Base-by-base conservation (phyloP, 2,329 filamentous ascomycete species). In the Paraphoma chrysanthemicola region DNA sequence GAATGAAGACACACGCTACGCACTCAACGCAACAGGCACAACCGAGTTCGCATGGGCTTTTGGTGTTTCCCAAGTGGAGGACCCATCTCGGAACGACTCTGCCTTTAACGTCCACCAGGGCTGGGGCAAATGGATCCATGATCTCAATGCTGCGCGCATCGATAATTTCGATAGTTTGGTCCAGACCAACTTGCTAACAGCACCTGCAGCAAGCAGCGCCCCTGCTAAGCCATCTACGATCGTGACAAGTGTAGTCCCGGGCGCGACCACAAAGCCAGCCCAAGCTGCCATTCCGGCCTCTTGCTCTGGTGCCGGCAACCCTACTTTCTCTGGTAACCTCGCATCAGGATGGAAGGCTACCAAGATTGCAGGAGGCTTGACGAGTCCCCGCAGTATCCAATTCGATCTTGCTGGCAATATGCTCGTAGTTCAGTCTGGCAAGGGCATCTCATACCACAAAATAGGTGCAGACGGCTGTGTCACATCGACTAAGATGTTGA, bases 301-400 rank as follows among this genome's bases (percentile, higher is more conserved):
- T 4, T 74, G 71, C 59, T 61, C 69, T 7, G 68, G 68, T 43
- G 70, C 68, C 18, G 69, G 68, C 6, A 68, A 29, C 31, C 67
- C 70, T 38, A 18, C 45, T 16, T 74, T 70, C 54, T 56, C 56
- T 16, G 58, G 64, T 14, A 58, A 44, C n/a, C 57, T 74, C 6
- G 70, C 70, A 14, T 53, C 62, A 33, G 72, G 72, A 44, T 74
- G 70, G 71, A 73, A 71, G 52, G 72, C 71, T 16, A 73, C 70
- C 23, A 73, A 73, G 54, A 58, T 74, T 49, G 54, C 59, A 7
- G 71, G 70, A 39, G 71, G 69, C 6, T 55, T 74, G 60, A 70
- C 65, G 17, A 68, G 57, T 33, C 72, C 72, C 47, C 71, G 72
- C 38, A 67, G 63, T 54, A 73, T 75, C 23, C 60, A 70, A 33